These are phyloP conservation scores for Penicillium palitans DNA, from an alignment of 2,329 filamentous ascomycete genomes.

Conservation along the genomic window DNA sequence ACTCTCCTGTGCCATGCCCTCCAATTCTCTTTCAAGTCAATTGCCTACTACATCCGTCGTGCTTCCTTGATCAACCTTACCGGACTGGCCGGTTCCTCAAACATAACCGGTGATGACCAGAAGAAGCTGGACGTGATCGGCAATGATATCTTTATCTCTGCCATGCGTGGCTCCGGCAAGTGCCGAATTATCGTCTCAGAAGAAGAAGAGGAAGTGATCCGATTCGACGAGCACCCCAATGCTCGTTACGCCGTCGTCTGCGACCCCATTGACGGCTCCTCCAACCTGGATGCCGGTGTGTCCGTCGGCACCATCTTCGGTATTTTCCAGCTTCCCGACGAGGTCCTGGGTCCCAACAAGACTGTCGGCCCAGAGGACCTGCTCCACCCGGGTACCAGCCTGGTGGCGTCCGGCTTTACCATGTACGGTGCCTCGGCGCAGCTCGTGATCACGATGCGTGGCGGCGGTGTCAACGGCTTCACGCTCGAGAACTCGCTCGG, in stretches of 20 bases:
- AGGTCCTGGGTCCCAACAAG: slow-evolving; percentile 48
- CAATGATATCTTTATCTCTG: slow-evolving; percentile 94
- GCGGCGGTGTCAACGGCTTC: slow-evolving; percentile 91
- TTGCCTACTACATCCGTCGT: slow-evolving; percentile 98
- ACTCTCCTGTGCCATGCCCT: slow-evolving; percentile 98
- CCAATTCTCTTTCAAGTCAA: slow-evolving; percentile 99
- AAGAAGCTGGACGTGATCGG: slow-evolving; percentile 99
- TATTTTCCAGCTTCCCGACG: slow-evolving; percentile 84
- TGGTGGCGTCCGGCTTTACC: slow-evolving; percentile 95
- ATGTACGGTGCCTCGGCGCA: slow-evolving; percentile 99
- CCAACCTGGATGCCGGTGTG: slow-evolving; percentile 95
- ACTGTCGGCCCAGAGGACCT: slow-evolving; percentile 70
- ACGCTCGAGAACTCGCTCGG: slow-evolving; percentile 94
- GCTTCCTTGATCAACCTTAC: slow-evolving; percentile 94
- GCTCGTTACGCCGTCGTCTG: slow-evolving; percentile 93
- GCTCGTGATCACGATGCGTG: slow-evolving; percentile 95
- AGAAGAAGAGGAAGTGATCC: slow-evolving; percentile 91
- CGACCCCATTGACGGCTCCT: slow-evolving; percentile 96
- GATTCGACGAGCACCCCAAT: slow-evolving; percentile 71
- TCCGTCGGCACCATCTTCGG: slow-evolving; percentile 97
- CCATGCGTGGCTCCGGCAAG: slow-evolving; percentile 90
- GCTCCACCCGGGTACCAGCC: slow-evolving; percentile 82
- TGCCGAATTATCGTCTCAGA: slow-evolving; percentile 94
- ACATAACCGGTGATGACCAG: slow-evolving; percentile 95
- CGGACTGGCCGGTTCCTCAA: slow-evolving; percentile 89